Conservation (phyloP, 2,329 filamentous ascomycete species). For the Geosmithia morbida region DNA sequence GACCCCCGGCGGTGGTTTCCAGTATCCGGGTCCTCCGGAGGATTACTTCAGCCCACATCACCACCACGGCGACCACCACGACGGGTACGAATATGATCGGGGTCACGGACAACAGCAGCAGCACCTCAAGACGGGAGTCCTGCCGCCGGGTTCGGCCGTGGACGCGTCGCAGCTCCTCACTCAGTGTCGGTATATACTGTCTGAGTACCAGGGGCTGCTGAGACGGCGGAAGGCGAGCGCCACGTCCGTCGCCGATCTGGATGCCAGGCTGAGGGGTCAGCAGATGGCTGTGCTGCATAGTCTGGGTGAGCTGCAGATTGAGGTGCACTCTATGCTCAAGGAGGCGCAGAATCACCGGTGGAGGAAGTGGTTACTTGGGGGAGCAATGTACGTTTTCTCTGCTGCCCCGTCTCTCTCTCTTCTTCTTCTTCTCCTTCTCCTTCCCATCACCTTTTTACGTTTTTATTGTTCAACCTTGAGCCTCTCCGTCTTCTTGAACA, state of each 20-base stretch:
- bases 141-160: background rate
- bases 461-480: background rate
- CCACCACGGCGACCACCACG: conserved; percentile 1
- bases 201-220: conserved; percentile 19
- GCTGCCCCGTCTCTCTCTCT: background rate
- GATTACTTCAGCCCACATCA: background rate
- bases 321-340: conserved; percentile 27
- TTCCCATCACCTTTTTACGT: background rate
- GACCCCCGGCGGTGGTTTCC: background rate
- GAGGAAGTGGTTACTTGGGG: conserved; percentile 37
- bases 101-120: background rate
- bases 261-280: conserved; percentile 27
- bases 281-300: conserved; percentile 26
- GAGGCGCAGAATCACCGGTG: conserved; percentile 33
- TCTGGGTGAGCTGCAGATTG: conserved; percentile 25
- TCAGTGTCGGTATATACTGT: conserved; percentile 19
- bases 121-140: background rate
- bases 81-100: background rate
- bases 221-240: conserved; percentile 13
- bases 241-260: conserved; percentile 18
- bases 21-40: background rate
- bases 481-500: no score
- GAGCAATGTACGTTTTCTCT: conserved; percentile 29
- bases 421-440: background rate
- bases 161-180: conserved; percentile 9